Evolutionary conservation across 1,139 yeast species (phyloP), one percentile per base, ranked within the genome.

Genomic region (Suhomyces panamericanus): DNA sequence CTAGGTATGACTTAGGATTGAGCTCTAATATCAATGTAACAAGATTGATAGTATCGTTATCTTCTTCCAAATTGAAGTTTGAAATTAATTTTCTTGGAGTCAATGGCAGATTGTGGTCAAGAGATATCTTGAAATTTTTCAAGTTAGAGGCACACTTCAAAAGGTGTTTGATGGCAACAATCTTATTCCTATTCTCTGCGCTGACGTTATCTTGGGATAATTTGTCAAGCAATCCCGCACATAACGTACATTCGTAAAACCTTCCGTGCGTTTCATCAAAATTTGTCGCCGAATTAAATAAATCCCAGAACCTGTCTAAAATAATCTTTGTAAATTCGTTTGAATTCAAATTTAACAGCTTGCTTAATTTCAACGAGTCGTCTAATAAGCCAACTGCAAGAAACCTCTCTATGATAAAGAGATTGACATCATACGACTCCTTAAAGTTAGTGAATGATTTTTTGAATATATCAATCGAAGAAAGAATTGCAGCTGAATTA

Each of bases 1-100:
- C 75, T 43, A 69, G 58, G 51, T 83, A 83, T 7, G 85, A 72
- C 26, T 67, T 67, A 0, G 78, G 73, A 54, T 85, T 84, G 37
- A 80, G 67, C 49, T 82, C 87, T 14, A 84, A 62, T 4, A 84
- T 67, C 8, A 58, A 44, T 4, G 70, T 60, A 0, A 71, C 58
- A 34, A 74, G 51, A 4, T 59, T 59, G 49, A 69, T 13, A 3
- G 32, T 13, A 2, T 47, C 15, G 8, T 36, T 32, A 3, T 42
- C 47, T 13, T 45, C 46, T 16, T 30, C 33, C 2, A 48, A 42
- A 14, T 32, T 32, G 27, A 66, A 67, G 34, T 55, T 54, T n/a
- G 47, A 54, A 7, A 71, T 36, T 1, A 73, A 43, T 30, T 59
- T 60, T 7, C 48, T 43, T 1, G 78, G 77, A 0, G 70, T 62